Base-by-base conservation (phyloP, 805 yeast genomes). In the Spathaspora hagerdaliae region DNA sequence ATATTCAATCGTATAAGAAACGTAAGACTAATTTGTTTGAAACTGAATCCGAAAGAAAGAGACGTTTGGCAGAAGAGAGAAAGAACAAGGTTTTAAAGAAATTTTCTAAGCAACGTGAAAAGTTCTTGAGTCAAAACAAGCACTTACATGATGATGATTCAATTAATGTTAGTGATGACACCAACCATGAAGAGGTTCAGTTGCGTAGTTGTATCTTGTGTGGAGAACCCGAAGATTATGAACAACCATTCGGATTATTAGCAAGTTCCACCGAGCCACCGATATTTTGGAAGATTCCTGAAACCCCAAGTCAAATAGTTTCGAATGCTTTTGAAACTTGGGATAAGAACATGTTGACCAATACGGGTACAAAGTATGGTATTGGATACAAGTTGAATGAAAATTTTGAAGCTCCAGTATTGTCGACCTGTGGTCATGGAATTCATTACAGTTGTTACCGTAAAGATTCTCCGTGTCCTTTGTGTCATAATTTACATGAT, bases 41-140 rank as follows among this genome's bases (percentile, higher is more conserved):
- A 57, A 74, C 82, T 7, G 82, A 79, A 47, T 56, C 69, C 32
- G 87, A 82, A 35, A 73, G 76, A 40, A 73, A 71, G 46, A 81
- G 74, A 58, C 64, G 83, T 48, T 44, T 77, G n/a, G 87, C 87
- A 2, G 74, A 79, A 46, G 76, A 77, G 49, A 73, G 88, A 44
- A 85, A 81, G 56, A 77, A 76, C 37, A 83, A 76, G 53, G 73
- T 85, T 8, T 58, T 84, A 72, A 75, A 73, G 27, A 83, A 78
- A 55, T 80, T 86, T 71, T 77, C 79, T 19, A 82, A 73, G 46
- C 82, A 78, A 51, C 68, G 80, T 44, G 58, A 63, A 24, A 59
- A 63, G 37, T 79, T 79, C 43, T 58, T 74, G 50, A 64, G 57
- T 31, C 63, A 71, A 24, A 75, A 77, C 48, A 56, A 64, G 39